phyloP scores from a whole-genome alignment of 1,139 yeast genomes.

The Saccharomyces pastorianus region DNA sequence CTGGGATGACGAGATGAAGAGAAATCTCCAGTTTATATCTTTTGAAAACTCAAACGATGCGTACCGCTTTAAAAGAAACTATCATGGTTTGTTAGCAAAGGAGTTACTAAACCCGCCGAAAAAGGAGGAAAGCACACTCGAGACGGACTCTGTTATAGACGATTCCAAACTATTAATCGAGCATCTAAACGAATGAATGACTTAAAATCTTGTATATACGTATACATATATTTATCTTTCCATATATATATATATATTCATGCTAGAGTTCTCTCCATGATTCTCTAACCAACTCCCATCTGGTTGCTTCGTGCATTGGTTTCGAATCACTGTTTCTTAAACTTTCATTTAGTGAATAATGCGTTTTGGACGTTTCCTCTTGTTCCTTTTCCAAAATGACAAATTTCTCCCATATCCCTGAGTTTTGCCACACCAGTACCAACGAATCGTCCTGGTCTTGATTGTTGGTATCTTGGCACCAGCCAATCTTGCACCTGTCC shows the following conservation, averaged over 20 bases:
- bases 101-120: slow-evolving; percentile 8
- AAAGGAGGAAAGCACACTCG: neutral
- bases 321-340: slow-evolving; percentile 13
- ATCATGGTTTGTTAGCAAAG: slow-evolving; percentile 23
- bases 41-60: slow-evolving; percentile 22
- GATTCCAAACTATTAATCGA: neutral
- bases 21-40: slow-evolving; percentile 20
- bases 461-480: slow-evolving; percentile 25
- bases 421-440: slow-evolving; percentile 66
- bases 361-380: neutral
- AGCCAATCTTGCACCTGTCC: slow-evolving; percentile 29
- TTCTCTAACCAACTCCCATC: slow-evolving; percentile 59
- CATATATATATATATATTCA: neutral
- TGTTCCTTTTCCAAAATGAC: slow-evolving; percentile 47
- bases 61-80: slow-evolving; percentile 21
- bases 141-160: neutral
- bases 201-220: neutral
- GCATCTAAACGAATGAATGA: neutral
- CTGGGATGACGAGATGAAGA: slow-evolving; percentile 17
- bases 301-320: slow-evolving; percentile 21
- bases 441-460: slow-evolving; percentile 45
- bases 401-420: slow-evolving; percentile 81
- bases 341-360: slow-evolving; percentile 15
- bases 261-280: slow-evolving; percentile 53
- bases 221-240: neutral